These are phyloP conservation scores for Cladophialophora carrionii DNA, from an alignment of 2,329 filamentous ascomycete species.

Conservation along the genomic window DNA sequence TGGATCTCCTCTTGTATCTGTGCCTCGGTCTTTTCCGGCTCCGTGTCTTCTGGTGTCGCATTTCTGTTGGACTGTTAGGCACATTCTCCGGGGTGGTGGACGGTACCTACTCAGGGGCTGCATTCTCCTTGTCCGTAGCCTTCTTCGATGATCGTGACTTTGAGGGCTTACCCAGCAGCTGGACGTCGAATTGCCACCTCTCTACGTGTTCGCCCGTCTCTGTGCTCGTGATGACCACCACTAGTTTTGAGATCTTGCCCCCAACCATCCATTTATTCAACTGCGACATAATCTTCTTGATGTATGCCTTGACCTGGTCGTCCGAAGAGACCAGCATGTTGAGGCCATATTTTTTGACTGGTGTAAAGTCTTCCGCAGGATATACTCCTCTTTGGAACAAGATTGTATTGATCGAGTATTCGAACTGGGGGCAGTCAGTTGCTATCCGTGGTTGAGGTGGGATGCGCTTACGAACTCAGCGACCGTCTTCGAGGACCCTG, in stretches of 20 bases:
- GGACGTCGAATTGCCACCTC: constrained; percentile 95
- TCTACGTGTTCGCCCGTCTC: constrained; percentile 96
- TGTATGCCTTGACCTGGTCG: constrained; percentile 98
- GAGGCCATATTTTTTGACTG: constrained; percentile 98
- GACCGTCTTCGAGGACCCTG: constrained; percentile 79
- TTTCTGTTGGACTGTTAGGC: constrained; percentile 39
- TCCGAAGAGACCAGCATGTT: constrained; percentile 97
- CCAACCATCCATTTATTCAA: constrained; percentile 97
- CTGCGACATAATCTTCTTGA: constrained; percentile 99
- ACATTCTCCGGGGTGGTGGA: neutral
- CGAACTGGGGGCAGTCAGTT: constrained; percentile 61
- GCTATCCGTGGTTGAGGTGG: constrained; percentile 3
- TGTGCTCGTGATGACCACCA: constrained; percentile 95
- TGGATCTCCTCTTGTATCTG: constrained; percentile 97
- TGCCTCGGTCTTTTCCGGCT: constrained; percentile 77
- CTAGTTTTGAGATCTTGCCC: constrained; percentile 95
- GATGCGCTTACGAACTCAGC: constrained; percentile 80
- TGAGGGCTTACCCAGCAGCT: constrained; percentile 59
- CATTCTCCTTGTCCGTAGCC: constrained; percentile 70
- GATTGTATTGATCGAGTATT: constrained; percentile 98
- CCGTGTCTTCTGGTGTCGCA: constrained; percentile 35
- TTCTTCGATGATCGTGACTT: constrained; percentile 56
- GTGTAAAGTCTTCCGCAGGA: constrained; percentile 93
- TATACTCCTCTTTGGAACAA: constrained; percentile 86
- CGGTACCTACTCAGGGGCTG: constrained; percentile 55